Percentiles rank a stretch among this genome's conserved stretches.
Evolutionary conservation across 768 basidiomycete species (phyloP).

Genomic region (Termitomyces sp.): DNA sequence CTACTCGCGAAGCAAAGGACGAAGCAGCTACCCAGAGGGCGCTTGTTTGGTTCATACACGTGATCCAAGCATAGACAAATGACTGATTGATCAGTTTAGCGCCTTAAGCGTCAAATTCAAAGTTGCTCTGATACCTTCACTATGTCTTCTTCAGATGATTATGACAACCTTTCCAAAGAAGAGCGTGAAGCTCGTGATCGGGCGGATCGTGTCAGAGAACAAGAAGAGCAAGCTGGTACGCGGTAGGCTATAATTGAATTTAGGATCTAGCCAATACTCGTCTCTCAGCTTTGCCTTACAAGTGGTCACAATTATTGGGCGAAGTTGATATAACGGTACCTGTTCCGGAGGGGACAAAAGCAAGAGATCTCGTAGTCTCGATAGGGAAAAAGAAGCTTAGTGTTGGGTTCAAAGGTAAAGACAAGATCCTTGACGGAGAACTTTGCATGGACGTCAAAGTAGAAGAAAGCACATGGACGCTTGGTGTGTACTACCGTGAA

Average conservation of each 20-base stretch:
- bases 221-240: constrained; percentile 80
- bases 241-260: constrained; percentile 10
- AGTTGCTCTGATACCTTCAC: constrained; percentile 10
- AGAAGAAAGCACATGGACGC: constrained; percentile 95
- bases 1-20: background rate
- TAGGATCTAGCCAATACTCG: constrained; percentile 16
- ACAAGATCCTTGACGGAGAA: constrained; percentile 83
- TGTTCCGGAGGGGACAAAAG: constrained; percentile 84
- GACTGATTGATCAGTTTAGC: constrained; percentile 1
- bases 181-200: constrained; percentile 72
- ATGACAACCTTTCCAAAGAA: constrained; percentile 73
- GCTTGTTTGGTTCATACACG: constrained; percentile 7
- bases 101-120: background rate
- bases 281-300: constrained; percentile 74
- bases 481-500: constrained; percentile 54
- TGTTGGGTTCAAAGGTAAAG: constrained; percentile 80
- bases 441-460: constrained; percentile 91
- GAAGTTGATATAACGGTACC: constrained; percentile 82
- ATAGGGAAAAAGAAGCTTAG: constrained; percentile 81
- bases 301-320: constrained; percentile 85
- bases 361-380: constrained; percentile 62
- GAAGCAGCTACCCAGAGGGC: background rate
- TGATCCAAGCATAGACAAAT: constrained; percentile 8
- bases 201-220: constrained; percentile 62
- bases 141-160: constrained; percentile 37